Conservation (phyloP, 2,329 filamentous ascomycete species). For the Rutstroemia sydowiana region DNA sequence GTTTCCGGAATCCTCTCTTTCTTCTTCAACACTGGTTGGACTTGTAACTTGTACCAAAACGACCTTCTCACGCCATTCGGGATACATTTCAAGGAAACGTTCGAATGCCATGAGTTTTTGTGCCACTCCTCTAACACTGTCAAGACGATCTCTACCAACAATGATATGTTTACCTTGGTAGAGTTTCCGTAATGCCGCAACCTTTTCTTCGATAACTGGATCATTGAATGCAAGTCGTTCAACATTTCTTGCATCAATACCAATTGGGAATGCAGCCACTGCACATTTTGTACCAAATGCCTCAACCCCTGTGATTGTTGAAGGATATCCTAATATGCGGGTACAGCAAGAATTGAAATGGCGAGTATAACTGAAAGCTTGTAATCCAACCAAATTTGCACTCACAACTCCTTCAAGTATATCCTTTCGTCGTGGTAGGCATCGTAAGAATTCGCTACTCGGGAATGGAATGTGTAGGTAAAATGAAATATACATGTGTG, state of each 20-base stretch:
- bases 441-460: constrained; percentile 92
- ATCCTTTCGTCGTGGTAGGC: constrained; percentile 77
- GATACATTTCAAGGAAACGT: constrained; percentile 88
- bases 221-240: too few species aligned
- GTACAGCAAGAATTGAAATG: constrained; percentile 97
- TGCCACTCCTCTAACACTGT: constrained; percentile 83
- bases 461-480: constrained; percentile 94
- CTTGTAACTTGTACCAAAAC: constrained; percentile 91
- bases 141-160: constrained; percentile 88
- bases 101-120: constrained; percentile 86
- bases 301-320: too few species aligned
- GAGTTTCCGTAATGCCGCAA: constrained; percentile 70
- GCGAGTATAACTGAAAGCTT: constrained; percentile 85
- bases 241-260: constrained; percentile 93
- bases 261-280: too few species aligned
- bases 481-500: constrained; percentile 92
- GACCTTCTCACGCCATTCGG: constrained; percentile 79
- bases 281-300: too few species aligned
- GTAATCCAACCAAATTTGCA: constrained; percentile 87
- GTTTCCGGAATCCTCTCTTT: too few species aligned
- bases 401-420: constrained; percentile 88
- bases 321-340: constrained; percentile 73
- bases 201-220: too few species aligned
- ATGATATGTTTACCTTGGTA: constrained; percentile 88
- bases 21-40: too few species aligned